Conservation (phyloP, 768 basidiomycete genomes). For the Omphalotus guepiniiformis region DNA sequence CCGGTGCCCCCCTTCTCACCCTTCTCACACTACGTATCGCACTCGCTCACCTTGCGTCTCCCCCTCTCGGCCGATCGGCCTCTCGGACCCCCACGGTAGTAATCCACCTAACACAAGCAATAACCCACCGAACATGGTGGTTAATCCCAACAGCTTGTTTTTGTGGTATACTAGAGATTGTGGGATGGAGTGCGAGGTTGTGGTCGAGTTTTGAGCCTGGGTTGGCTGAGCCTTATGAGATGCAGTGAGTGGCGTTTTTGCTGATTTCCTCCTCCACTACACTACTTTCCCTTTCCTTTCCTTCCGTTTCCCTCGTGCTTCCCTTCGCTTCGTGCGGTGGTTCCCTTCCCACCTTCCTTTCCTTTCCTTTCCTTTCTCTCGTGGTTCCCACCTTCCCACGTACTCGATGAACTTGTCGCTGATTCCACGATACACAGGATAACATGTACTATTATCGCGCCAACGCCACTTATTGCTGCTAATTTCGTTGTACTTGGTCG, state of each 20-base stretch:
- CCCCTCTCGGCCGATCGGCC: too few species aligned
- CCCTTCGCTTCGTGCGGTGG: too few species aligned
- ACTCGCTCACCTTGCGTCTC: too few species aligned
- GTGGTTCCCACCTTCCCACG: too few species aligned
- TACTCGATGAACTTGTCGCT: background rate
- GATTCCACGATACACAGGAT: constrained; percentile 23
- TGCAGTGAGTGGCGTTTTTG: constrained; percentile 28
- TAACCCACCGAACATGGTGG: constrained; percentile 29
- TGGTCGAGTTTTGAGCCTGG: constrained; percentile 26
- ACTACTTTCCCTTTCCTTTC: too few species aligned
- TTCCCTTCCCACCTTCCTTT: too few species aligned
- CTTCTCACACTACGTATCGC: too few species aligned
- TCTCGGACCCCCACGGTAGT: too few species aligned
- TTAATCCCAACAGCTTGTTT: constrained; percentile 26
- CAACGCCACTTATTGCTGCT: constrained; percentile 43
- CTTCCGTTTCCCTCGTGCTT: too few species aligned
- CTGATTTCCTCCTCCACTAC: background rate
- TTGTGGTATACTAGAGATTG: constrained; percentile 26
- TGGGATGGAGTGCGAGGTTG: constrained; percentile 34
- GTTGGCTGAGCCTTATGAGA: constrained; percentile 31
- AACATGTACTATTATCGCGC: constrained; percentile 40
- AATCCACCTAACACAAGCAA: constrained; percentile 25
- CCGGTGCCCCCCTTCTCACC: too few species aligned
- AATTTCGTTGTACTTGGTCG: constrained; percentile 44
- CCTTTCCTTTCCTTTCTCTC: too few species aligned